Base-by-base conservation (phyloP, 176 grass and related monocot genomes). In the Ensete glaucum region DNA sequence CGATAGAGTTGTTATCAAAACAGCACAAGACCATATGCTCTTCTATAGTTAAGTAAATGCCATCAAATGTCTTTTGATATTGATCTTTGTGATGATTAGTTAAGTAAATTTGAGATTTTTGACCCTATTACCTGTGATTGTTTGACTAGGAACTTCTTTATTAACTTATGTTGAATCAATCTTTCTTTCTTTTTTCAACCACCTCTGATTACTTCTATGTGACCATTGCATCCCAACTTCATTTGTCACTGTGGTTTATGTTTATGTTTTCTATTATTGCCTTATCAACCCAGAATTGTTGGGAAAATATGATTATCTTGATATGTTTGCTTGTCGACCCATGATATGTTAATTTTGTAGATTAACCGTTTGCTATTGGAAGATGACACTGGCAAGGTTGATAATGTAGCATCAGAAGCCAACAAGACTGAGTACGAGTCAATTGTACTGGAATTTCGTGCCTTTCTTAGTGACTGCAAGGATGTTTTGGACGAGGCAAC, bases 401-500 rank as follows among this genome's bases (percentile, higher is more conserved):
- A 68, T 79, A 89, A 85, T 63, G 62, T 26, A 64, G 76, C 63
- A 73, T 73, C 69, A 54, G 90, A 82, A 57, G 60, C 71, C 68
- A 84, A 85, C 53, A 93, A 73, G 73, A 93, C 84, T 0, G 90
- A 88, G 58, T 98, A 93, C 60, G 74, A 73, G 64, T 93, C 84
- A 52, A 83, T 93, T 76, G 75, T 98, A 78, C 83, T 82, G 77
- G 94, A 98, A 81, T 90, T 98, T 16, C 85, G 88, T 73, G 90
- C 88, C 2, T 98, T 98, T 83, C 90, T 98, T 78, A 93, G 94
- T 85, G 94, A 93, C 77, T 89, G 85, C 75, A 98, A 98, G 84
- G 90, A 98, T 73, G 90, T 98, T 49, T 78, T 98, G 73, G 94
- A 98, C 91, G 94, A 98, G 82, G 83, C 90, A 80, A 98, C 94